Evolutionary conservation across 192 early-diverging fungal species (phyloP).

Genomic region (Lobosporangium transversale): DNA sequence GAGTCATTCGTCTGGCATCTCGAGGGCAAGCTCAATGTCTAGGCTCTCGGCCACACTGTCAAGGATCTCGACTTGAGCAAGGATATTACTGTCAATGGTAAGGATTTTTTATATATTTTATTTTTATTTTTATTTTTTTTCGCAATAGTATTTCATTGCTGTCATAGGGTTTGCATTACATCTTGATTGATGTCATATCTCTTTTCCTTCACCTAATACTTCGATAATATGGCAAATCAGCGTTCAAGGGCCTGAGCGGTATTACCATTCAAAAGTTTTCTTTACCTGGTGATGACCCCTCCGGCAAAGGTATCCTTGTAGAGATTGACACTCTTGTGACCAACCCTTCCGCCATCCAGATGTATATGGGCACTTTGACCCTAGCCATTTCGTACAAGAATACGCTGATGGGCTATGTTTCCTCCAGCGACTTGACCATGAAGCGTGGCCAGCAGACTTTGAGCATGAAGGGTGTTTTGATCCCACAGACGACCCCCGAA

Average conservation of each 20-base stretch:
- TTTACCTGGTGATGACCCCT: slow-evolving; percentile 61
- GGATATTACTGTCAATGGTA: slow-evolving; percentile 58
- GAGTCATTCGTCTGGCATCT: slow-evolving; percentile 60
- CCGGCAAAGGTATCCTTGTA: slow-evolving; percentile 63
- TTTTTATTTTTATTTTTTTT: not conserved
- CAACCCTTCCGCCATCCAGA: slow-evolving; percentile 61
- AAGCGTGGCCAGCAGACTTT: slow-evolving; percentile 53
- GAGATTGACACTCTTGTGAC: slow-evolving; percentile 56
- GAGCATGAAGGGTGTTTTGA: slow-evolving; percentile 56
- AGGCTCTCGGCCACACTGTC: slow-evolving; percentile 54
- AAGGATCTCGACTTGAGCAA: slow-evolving; percentile 59
- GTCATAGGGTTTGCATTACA: not conserved
- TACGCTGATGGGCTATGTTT: slow-evolving; percentile 56
- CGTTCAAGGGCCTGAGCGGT: slow-evolving; percentile 60
- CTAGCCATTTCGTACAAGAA: slow-evolving; percentile 58
- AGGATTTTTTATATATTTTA: not conserved
- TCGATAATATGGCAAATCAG: too few species aligned
- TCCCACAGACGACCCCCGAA: slow-evolving; percentile 55
- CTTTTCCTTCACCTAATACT: too few species aligned
- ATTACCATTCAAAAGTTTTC: slow-evolving; percentile 59
- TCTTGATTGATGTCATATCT: not conserved
- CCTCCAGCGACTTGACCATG: slow-evolving; percentile 52
- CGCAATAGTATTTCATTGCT: not conserved
- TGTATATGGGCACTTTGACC: slow-evolving; percentile 60
- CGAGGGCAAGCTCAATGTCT: slow-evolving; percentile 53